phyloP scores from a whole-genome alignment of 2,329 filamentous ascomycete species.

The Cytospora piceae region DNA sequence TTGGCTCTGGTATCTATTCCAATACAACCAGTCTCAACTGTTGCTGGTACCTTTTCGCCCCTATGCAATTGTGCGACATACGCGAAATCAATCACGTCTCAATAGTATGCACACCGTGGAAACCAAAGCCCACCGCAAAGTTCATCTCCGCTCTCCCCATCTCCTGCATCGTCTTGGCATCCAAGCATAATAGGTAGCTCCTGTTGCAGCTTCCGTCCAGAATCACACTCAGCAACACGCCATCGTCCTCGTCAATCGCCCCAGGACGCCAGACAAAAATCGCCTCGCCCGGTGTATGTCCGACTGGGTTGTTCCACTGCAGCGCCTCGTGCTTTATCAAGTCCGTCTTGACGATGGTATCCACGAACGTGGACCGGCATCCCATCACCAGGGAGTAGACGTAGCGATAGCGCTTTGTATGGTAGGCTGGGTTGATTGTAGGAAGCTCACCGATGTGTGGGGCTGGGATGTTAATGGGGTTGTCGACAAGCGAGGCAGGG shows the following conservation, averaged over 20 bases:
- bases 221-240: slow-evolving; percentile 54
- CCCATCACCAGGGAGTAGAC: slow-evolving; percentile 62
- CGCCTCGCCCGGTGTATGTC: slow-evolving; percentile 70
- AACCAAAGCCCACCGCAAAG: slow-evolving; percentile 64
- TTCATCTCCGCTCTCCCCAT: slow-evolving; percentile 65
- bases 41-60: neutral
- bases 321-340: slow-evolving; percentile 53
- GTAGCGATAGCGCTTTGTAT: slow-evolving; percentile 59
- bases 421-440: slow-evolving; percentile 63
- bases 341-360: slow-evolving; percentile 69
- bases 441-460: slow-evolving; percentile 67
- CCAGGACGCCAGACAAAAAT: slow-evolving; percentile 64
- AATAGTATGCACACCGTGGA: slow-evolving; percentile 61
- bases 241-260: slow-evolving; percentile 40
- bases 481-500: slow-evolving; percentile 13
- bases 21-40: neutral
- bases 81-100: neutral
- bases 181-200: slow-evolving; percentile 69
- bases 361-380: slow-evolving; percentile 62
- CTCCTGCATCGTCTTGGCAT: slow-evolving; percentile 66
- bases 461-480: slow-evolving; percentile 48
- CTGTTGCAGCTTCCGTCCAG: slow-evolving; percentile 61
- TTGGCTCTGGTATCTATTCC: neutral
- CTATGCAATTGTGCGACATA: neutral
- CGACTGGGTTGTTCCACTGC: slow-evolving; percentile 60